A percentile compares a stretch with the other conserved stretches of the same genome.
phyloP scores from a whole-genome alignment of 129 eudicot genomes.

The Flaveria ramosissima region DNA sequence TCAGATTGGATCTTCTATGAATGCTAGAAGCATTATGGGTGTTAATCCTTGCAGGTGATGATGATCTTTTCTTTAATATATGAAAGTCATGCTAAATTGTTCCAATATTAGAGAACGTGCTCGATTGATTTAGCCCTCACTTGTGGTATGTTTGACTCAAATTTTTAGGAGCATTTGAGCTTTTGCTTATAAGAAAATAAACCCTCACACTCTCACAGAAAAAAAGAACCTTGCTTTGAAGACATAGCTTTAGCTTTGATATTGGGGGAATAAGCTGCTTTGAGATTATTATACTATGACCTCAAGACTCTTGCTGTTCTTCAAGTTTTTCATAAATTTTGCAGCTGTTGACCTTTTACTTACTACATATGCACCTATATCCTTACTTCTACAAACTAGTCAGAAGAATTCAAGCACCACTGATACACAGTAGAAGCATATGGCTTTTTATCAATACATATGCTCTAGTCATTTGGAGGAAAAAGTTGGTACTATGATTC shows the following conservation, averaged over 20 bases:
- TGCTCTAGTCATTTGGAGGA: neutral
- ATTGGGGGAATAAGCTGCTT: neutral
- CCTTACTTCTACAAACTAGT: neutral
- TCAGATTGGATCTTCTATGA: neutral
- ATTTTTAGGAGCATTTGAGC: neutral
- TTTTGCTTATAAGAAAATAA: neutral
- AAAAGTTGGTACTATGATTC: neutral
- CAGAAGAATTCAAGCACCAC: too few relatives aligned
- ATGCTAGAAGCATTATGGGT: neutral
- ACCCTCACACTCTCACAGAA: neutral
- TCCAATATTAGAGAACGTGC: conserved; percentile 1
- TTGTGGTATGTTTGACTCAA: neutral
- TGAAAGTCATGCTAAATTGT: conserved; percentile 13
- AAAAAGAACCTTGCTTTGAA: neutral
- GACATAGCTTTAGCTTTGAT: neutral
- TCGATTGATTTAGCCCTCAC: neutral
- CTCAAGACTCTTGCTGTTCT: neutral
- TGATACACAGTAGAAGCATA: too few relatives aligned
- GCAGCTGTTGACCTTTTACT: conserved; percentile 1
- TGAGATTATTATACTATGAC: neutral
- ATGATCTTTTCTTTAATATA: neutral
- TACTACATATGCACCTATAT: neutral
- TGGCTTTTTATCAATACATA: neutral
- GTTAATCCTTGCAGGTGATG: too few relatives aligned
- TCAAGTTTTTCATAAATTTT: neutral